Evolutionary conservation across 768 basidiomycete genomes (phyloP).

Genomic region (Boletus subparvulus): DNA sequence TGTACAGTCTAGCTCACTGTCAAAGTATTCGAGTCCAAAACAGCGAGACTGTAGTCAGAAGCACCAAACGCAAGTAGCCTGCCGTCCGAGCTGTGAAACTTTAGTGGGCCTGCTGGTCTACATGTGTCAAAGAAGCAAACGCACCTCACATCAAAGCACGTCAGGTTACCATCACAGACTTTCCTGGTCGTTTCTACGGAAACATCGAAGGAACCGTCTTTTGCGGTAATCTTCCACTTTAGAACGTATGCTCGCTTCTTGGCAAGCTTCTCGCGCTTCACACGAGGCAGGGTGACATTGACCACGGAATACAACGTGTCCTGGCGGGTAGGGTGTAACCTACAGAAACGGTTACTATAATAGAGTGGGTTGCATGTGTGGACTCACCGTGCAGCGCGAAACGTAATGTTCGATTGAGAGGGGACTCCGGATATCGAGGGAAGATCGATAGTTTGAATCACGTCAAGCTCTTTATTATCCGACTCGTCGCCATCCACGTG

Average conservation of each 20-base stretch:
- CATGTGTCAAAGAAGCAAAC: slow-evolving; percentile 16
- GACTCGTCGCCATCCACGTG: slow-evolving; percentile 1
- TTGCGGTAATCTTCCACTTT: slow-evolving; percentile 70
- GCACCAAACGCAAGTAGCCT: slow-evolving; percentile 81
- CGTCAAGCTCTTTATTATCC: slow-evolving; percentile 32
- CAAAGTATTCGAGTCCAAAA: slow-evolving; percentile 77
- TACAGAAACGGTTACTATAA: slow-evolving; percentile 29
- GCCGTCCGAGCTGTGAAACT: slow-evolving; percentile 66
- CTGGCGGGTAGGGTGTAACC: slow-evolving; percentile 55
- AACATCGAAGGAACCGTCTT: slow-evolving; percentile 63
- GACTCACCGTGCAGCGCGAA: slow-evolving; percentile 61
- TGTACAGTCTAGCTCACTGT: slow-evolving; percentile 48
- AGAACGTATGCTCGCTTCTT: slow-evolving; percentile 62
- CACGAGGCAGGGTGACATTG: slow-evolving; percentile 66
- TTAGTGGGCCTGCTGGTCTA: slow-evolving; percentile 1
- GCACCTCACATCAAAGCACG: slow-evolving; percentile 87
- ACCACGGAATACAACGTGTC: slow-evolving; percentile 65
- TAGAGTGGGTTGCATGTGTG: not conserved
- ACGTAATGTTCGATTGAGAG: slow-evolving; percentile 45
- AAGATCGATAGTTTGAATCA: slow-evolving; percentile 52
- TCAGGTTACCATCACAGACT: slow-evolving; percentile 75
- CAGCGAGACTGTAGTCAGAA: slow-evolving; percentile 81
- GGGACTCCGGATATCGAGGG: slow-evolving; percentile 49
- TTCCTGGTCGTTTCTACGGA: slow-evolving; percentile 58
- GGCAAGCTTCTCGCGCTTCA: slow-evolving; percentile 49